Conservation (phyloP, 331 rosid genomes). For the Telfairia occidentalis region DNA sequence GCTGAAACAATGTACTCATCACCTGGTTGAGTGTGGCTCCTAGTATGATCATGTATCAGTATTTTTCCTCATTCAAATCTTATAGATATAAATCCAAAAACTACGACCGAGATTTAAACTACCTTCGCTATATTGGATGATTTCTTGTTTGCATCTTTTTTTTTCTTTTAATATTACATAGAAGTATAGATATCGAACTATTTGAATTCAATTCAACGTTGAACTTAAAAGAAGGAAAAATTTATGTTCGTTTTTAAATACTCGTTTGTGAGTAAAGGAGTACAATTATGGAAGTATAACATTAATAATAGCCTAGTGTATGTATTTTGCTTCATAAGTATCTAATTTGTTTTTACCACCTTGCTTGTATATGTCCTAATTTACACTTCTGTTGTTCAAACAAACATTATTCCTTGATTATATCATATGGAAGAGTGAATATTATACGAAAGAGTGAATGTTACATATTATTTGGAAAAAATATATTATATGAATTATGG, state of each 20-base stretch:
- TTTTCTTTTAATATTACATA: no score
- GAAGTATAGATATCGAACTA: no score
- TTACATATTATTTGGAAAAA: not conserved
- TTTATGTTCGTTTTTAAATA: no score
- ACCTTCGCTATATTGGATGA: not conserved
- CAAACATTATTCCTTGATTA: not conserved
- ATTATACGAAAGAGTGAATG: not conserved
- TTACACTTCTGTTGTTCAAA: no score
- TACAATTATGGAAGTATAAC: not conserved
- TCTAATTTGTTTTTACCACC: not conserved
- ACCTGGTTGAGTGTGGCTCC: not conserved
- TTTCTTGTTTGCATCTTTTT: not conserved
- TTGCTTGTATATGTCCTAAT: no score
- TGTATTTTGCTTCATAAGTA: not conserved
- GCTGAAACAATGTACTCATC: not conserved
- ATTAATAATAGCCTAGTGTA: no score
- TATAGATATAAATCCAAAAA: not conserved
- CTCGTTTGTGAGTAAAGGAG: no score
- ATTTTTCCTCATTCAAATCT: not conserved
- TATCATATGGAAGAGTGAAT: not conserved
- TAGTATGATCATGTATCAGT: not conserved
- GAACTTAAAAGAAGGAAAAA: no score
- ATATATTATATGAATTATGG: not conserved
- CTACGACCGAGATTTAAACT: not conserved
- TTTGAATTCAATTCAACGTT: no score